Conservation (phyloP, 371 early-diverging fungal genomes). For the Syncephalis fuscata region DNA sequence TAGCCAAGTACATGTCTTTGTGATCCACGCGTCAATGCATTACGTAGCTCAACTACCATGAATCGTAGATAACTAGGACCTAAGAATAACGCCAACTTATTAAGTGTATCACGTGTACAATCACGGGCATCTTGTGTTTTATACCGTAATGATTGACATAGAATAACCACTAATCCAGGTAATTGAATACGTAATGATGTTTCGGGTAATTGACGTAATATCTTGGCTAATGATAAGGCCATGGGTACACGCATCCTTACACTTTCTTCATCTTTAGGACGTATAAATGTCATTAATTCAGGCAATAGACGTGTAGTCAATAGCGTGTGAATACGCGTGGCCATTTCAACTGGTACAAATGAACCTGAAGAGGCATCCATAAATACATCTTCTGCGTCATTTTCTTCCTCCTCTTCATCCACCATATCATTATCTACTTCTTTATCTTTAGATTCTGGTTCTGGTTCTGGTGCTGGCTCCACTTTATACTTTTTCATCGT, state of each 20-base stretch:
- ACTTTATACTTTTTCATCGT: no score
- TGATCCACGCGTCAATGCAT: constrained; percentile 68
- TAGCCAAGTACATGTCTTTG: constrained; percentile 85
- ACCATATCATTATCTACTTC: constrained; percentile 18
- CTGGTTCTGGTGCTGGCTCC: constrained; percentile 6
- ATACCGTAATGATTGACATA: constrained; percentile 74
- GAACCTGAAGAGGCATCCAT: constrained; percentile 11
- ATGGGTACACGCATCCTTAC: constrained; percentile 71
- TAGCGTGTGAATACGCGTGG: constrained; percentile 42
- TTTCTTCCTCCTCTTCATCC: constrained; percentile 19
- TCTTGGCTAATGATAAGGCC: constrained; percentile 65
- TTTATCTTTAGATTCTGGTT: constrained; percentile 14
- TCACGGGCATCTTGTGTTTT: constrained; percentile 75
- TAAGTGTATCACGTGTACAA: constrained; percentile 62
- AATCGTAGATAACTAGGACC: constrained; percentile 74
- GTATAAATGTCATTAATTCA: constrained; percentile 48
- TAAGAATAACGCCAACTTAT: constrained; percentile 67
- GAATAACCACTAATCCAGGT: constrained; percentile 64
- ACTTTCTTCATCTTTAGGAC: constrained; percentile 48
- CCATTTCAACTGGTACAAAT: constrained; percentile 8
- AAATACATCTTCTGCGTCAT: constrained; percentile 8
- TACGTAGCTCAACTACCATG: constrained; percentile 66
- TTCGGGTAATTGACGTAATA: constrained; percentile 64
- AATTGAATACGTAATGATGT: constrained; percentile 55
- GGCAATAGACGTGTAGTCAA: constrained; percentile 62